Base-by-base conservation (phyloP, 371 early-diverging fungal species). In the Mortierella sp. region DNA sequence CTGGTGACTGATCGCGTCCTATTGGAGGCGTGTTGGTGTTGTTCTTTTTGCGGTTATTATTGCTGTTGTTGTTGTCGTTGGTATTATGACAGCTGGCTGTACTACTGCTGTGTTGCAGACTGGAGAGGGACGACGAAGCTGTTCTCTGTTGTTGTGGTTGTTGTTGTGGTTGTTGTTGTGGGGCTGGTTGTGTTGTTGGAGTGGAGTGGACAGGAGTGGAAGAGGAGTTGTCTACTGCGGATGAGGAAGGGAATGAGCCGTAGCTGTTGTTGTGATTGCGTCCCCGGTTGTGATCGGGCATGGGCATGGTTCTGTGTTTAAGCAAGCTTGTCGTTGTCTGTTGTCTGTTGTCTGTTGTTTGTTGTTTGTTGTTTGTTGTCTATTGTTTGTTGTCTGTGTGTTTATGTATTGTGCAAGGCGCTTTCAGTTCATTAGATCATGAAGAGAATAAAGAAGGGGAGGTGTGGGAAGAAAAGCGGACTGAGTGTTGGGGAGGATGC, bases 71-170 rank as follows among this genome's bases (percentile, higher is more conserved):
- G 72, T 32, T 21, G 71, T 4, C n/a, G 60, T 29, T 29, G 51
- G 27, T 14, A 29, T 46, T 49, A 7, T 35, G 21, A 29, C 5
- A 12, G 38, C 21, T 21, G 3, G 65, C 41, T 65, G 65, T 38
- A 65, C 65, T 65, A 65, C 65, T 65, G 65, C 41, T 65, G 8
- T 65, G 38, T 8, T 65, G 65, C 35, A 65, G 38, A 10, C 65
- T 65, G 38, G 65, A 65, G 65, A 65, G 21, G 21, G 65, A 65
- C 5, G 65, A 38, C 41, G 63, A 21, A 4, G 35, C 18, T 63
- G 38, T 41, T 21, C 65, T 35, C 49, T 71, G 8, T 29, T 51
- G 51, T 32, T 51, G 46, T 27, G 49, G 49, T 16, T 11, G n/a
- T n/a, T n/a, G n/a, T n/a, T n/a, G n/a, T n/a, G n/a, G n/a, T 29